Conservation (phyloP, 257 asterid species). For the Thymus mandschuricus region DNA sequence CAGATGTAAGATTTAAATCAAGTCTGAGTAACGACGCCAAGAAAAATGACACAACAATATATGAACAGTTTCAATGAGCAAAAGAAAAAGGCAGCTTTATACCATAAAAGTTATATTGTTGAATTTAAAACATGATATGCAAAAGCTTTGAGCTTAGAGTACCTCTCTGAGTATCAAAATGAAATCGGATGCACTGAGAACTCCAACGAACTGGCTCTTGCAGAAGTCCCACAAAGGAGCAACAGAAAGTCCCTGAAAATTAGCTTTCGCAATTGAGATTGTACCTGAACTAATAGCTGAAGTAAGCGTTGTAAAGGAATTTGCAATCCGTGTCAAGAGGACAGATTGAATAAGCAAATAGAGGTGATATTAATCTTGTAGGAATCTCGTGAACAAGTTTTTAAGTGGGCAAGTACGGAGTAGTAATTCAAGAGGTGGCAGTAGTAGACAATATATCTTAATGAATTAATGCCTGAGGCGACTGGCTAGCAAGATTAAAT, state of each 20-base stretch:
- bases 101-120: slow-evolving; percentile 8
- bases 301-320: slow-evolving; percentile 2
- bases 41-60: not conserved
- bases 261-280: slow-evolving; percentile 32
- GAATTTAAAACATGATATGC: slow-evolving; percentile 19
- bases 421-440: not conserved
- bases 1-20: not conserved
- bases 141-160: slow-evolving; percentile 22
- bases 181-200: slow-evolving; percentile 85
- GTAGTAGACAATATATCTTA: not conserved
- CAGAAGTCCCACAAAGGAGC: slow-evolving; percentile 92
- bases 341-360: not conserved
- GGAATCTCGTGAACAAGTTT: slow-evolving; percentile 5
- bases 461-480: not conserved
- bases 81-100: slow-evolving; percentile 1
- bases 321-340: not conserved
- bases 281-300: slow-evolving; percentile 28
- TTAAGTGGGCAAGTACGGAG: not conserved
- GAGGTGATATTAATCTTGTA: slow-evolving; percentile 3
- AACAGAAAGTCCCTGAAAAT: slow-evolving; percentile 73
- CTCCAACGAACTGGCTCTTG: slow-evolving; percentile 79
- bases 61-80: not conserved
- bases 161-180: slow-evolving; percentile 94
- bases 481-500: not conserved
- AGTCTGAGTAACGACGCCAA: not conserved